Evolutionary conservation across 2,329 filamentous ascomycete genomes (phyloP), one percentile per base, ranked within the genome.

Genomic region (Aspergillus sp.): DNA sequence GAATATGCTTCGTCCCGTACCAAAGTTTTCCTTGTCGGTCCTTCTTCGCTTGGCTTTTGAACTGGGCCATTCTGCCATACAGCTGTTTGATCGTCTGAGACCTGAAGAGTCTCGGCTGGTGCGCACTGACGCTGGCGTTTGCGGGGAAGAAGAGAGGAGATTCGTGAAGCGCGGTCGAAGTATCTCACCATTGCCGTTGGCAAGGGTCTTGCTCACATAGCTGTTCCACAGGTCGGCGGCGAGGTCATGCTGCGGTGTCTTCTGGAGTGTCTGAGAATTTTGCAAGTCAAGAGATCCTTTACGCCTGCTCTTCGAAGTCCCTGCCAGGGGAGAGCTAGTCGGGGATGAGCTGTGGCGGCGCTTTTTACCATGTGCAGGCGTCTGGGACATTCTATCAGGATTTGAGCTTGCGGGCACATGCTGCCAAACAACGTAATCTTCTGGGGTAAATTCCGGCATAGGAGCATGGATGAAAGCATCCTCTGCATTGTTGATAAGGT

Each of bases 151-250:
- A 2, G 88, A 82, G 78, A 90, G 86, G 25, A 91, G 78, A 58
- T 90, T 85, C 52, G 86, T 84, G 23, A 91, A 79, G 15, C 83
- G 78, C 41, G 85, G 85, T 66, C 86, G 87, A 45, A 72, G 73
- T 47, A 82, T 74, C 19, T 84, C 84, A 1, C 78, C 73, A 48
- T 76, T 74, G 55, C 76, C 66, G 63, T 81, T 75, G 13, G 79
- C 72, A 56, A 76, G 74, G 63, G 82, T 79, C 69, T 81, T 78
- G 57, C 86, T 76, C 39, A 89, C 85, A 71, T 91, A 92, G 55
- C 89, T 87, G 67, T 90, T 90, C 91, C 91, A 94, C 2, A 93
- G 76, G 64, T 93, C 89, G 32, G 89, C 76, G 2, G 89, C 89
- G 39, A 91, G 89, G 69, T 93, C 90, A 32, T 87, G 84, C 64